phyloP scores from a whole-genome alignment of 768 basidiomycete genomes.

The Mycena crocata region DNA sequence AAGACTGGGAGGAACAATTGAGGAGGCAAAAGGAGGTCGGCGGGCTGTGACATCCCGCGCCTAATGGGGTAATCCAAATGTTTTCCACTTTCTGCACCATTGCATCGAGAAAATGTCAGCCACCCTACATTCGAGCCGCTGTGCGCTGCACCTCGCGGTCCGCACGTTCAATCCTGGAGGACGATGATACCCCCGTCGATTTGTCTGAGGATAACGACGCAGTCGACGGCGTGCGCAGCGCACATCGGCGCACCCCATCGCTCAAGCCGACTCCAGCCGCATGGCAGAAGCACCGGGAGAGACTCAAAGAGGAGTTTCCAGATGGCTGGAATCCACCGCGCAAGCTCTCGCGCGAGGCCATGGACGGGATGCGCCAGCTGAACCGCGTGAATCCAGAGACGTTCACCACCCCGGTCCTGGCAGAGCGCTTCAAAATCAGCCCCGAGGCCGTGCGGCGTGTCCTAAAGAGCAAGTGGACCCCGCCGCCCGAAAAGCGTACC shows the following conservation, averaged over 20 bases:
- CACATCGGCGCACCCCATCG: conserved; percentile 51
- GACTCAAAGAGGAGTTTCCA: conserved; percentile 67
- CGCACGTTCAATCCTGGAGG: conserved; percentile 60
- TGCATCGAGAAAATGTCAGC: not conserved
- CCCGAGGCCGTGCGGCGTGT: conserved; percentile 86
- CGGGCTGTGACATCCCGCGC: no score
- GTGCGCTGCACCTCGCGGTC: conserved; percentile 6
- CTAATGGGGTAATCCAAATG: not conserved
- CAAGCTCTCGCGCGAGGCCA: conserved; percentile 85
- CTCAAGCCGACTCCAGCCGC: conserved; percentile 58
- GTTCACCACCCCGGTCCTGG: conserved; percentile 76
- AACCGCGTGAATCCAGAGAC: conserved; percentile 70
- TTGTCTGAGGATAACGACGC: conserved; percentile 64
- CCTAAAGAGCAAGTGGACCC: conserved; percentile 79
- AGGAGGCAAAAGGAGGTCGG: no score
- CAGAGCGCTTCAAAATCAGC: conserved; percentile 81
- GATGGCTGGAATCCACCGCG: conserved; percentile 82
- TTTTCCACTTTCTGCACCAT: conserved; percentile 8
- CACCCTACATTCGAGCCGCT: not conserved
- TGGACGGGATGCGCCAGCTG: conserved; percentile 81
- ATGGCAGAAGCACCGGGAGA: conserved; percentile 61
- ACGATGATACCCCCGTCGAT: conserved; percentile 58
- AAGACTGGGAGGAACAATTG: not conserved
- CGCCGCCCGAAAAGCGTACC: conserved; percentile 63
- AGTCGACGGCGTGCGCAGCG: conserved; percentile 55